Percentiles rank a stretch among this genome's conserved stretches.
Conservation (phyloP, 768 basidiomycete species). For the Mrakia blollopis region DNA sequence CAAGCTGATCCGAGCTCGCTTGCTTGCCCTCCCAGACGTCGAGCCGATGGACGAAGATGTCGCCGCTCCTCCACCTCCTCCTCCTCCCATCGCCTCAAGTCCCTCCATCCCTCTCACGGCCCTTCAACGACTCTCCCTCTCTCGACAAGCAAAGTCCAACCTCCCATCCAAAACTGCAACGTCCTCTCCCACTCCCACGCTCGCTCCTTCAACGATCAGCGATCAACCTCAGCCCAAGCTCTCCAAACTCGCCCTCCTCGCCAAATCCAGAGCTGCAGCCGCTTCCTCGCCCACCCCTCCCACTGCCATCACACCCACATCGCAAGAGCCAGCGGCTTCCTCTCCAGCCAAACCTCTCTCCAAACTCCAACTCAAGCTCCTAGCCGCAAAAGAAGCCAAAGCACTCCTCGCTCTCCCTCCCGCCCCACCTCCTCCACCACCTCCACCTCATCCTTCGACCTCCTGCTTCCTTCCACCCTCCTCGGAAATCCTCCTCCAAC, state of each 20-base stretch:
- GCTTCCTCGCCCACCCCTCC: neutral
- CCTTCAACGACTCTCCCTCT: constrained; percentile 50
- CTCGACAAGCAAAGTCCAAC: constrained; percentile 50
- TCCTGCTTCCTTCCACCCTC: neutral
- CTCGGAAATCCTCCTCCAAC: neutral
- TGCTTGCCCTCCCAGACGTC: neutral
- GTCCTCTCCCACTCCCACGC: constrained; percentile 26
- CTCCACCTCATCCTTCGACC: neutral
- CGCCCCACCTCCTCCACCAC: neutral
- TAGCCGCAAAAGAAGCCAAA: constrained; percentile 25
- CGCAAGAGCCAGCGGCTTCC: neutral
- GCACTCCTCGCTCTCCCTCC: constrained; percentile 15
- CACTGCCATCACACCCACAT: neutral
- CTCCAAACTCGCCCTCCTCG: constrained; percentile 32
- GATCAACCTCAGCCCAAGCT: constrained; percentile 26
- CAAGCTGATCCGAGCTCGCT: neutral
- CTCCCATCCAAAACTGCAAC: constrained; percentile 41
- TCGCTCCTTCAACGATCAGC: neutral
- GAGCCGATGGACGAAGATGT: neutral
- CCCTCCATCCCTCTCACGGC: constrained; percentile 37
- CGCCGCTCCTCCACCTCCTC: neutral
- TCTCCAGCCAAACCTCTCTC: constrained; percentile 30
- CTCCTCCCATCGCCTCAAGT: neutral
- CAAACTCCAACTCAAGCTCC: constrained; percentile 31
- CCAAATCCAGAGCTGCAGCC: constrained; percentile 24